Base-by-base conservation (phyloP, 441 rosid species). In the Viola pubescens region DNA sequence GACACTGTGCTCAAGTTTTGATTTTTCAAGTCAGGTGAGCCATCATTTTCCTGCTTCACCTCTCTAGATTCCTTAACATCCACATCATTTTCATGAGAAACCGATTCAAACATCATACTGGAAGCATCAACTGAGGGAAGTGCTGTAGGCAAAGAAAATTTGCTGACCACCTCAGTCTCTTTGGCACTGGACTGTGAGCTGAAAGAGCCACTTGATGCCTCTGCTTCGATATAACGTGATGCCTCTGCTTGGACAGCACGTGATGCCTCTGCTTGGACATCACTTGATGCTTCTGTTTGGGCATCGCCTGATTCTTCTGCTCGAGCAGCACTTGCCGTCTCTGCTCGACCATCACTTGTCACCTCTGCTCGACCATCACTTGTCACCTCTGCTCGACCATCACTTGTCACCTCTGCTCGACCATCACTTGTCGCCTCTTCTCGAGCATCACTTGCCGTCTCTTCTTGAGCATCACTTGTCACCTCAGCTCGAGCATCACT, bases 1-100 rank as follows among this genome's bases (percentile, higher is more conserved):
- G 80, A 67, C 54, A 64, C 86, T 45, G 82, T 73, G 72, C 81
- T 79, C 72, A 75, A 58, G 62, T 51, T 56, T 64, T 65, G 82
- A 64, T 70, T 78, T 48, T 71, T 75, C 62, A 52, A 56, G 37
- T 70, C 81, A 53, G 58, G 37, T 58, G 73, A 78, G 59, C 58
- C 70, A 69, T 75, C 84, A 75, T 62, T 61, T 12, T 67, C 52
- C 71, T 68, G 77, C 60, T 61, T 72, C 54, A 71, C 70, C 64
- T 65, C 63, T 70, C 66, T 75, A 65, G 68, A 71, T 43, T 50
- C 60, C 68, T 62, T 63, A n/a, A 9, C n/a, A 16, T 62, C 48
- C n/a, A 9, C 57, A 52, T 48, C 75, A 52, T 47, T 64, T 62
- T 76, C 82, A 57, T 54, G 58, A 62, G 79, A 77, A 77, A 73